Evolutionary conservation across 1,284 basidiomycete species (phyloP).

Genomic region (Melampsora larici-populina): DNA sequence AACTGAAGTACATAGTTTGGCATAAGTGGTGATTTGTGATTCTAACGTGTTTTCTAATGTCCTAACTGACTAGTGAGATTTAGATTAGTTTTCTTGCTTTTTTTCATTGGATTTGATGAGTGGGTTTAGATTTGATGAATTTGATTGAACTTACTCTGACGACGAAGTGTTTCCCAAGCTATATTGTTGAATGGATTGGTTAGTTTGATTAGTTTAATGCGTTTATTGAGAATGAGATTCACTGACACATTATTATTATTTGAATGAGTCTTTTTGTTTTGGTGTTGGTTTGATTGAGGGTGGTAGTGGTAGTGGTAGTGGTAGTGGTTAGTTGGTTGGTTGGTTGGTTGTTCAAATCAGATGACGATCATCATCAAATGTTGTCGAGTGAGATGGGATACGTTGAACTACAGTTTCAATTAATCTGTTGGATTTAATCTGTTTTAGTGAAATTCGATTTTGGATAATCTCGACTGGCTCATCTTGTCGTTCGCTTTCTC

Average conservation of each 20-base stretch:
- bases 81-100: background rate
- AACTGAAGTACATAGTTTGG: conserved; percentile 39
- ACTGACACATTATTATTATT: background rate
- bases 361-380: too few species aligned
- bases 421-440: too few species aligned
- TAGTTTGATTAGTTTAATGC: too few species aligned
- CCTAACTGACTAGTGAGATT: too few species aligned
- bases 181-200: background rate
- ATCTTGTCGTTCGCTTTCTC: background rate
- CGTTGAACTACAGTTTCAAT: too few species aligned
- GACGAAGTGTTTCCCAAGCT: conserved; percentile 39
- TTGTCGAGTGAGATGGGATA: too few species aligned
- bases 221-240: background rate
- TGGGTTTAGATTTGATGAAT: background rate
- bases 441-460: too few species aligned
- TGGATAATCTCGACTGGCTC: background rate
- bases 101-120: background rate
- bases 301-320: background rate
- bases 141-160: conserved; percentile 24
- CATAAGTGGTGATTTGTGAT: conserved; percentile 28
- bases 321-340: too few species aligned
- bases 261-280: too few species aligned
- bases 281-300: too few species aligned
- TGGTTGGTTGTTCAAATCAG: too few species aligned
- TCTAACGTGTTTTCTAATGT: conserved; percentile 34